A percentile compares a stretch with the other conserved stretches of the same genome.
Evolutionary conservation across 2,329 filamentous ascomycete species (phyloP).

Genomic region (Colletotrichum lentis): DNA sequence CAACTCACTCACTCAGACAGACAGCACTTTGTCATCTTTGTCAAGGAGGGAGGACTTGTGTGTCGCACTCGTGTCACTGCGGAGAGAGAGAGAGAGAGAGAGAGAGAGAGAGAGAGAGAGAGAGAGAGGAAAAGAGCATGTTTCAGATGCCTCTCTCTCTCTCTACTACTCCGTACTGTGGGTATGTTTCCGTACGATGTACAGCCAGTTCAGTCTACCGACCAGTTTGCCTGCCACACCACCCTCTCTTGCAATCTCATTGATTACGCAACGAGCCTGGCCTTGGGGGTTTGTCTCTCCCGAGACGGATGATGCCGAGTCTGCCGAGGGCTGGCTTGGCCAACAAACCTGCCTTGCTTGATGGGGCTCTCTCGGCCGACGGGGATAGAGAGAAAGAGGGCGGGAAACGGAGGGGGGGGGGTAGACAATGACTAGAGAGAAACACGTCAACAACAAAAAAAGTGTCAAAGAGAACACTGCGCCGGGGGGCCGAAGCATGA

Average conservation of each 20-base stretch:
- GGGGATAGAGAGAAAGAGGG: background rate
- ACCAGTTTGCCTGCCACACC: background rate
- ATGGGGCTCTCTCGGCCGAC: background rate
- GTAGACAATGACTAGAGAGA: background rate
- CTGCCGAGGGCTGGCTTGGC: slow-evolving; percentile 25
- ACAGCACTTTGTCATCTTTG: slow-evolving; percentile 16
- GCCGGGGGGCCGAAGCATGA: background rate
- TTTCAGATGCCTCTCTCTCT: slow-evolving; percentile 32
- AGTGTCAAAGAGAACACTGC: slow-evolving; percentile 8
- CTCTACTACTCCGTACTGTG: no score
- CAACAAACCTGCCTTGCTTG: background rate
- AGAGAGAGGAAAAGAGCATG: slow-evolving; percentile 29
- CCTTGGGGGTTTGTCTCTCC: slow-evolving; percentile 9
- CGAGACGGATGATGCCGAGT: slow-evolving; percentile 19
- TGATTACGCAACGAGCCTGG: slow-evolving; percentile 20
- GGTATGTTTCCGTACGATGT: no score
- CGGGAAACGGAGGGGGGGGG: no score
- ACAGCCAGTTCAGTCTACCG: no score
- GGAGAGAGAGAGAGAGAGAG: no score
- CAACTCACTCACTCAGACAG: background rate
- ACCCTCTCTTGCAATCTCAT: background rate
- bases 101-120: no score
- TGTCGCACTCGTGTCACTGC: slow-evolving; percentile 33
- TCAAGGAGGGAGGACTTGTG: slow-evolving; percentile 20
- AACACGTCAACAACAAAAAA: slow-evolving; percentile 2